phyloP scores from a whole-genome alignment of 2,329 filamentous ascomycete species.

The Aureobasidium sp. region DNA sequence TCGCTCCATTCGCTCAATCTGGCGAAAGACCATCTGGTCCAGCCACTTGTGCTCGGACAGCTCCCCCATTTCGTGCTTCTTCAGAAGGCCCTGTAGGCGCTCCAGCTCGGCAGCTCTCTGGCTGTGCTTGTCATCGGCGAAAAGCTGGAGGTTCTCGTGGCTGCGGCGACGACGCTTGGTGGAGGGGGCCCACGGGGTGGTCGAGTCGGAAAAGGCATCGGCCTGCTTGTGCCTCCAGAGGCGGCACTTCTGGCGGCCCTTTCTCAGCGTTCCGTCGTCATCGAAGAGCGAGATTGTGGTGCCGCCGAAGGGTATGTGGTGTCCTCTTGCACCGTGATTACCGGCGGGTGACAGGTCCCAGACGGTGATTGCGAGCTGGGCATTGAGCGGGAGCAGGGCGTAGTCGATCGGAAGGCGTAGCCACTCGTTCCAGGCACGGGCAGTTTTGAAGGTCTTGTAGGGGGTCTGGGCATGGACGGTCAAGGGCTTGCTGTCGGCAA shows the following conservation, averaged over 20 bases:
- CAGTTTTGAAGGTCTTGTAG: slow-evolving; percentile 81
- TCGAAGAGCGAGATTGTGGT: slow-evolving; percentile 93
- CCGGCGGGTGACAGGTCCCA: slow-evolving; percentile 89
- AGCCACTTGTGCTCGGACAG: slow-evolving; percentile 91
- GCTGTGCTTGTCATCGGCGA: slow-evolving; percentile 29
- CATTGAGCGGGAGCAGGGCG: slow-evolving; percentile 70
- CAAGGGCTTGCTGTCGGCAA: slow-evolving; percentile 90
- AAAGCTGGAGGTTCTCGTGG: slow-evolving; percentile 56
- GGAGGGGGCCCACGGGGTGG: slow-evolving; percentile 63
- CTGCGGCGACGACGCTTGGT: slow-evolving; percentile 45
- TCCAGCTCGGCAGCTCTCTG: slow-evolving; percentile 64
- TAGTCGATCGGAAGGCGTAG: slow-evolving; percentile 79
- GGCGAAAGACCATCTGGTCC: slow-evolving; percentile 86
- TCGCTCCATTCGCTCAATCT: slow-evolving; percentile 62
- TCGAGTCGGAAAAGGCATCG: slow-evolving; percentile 74
- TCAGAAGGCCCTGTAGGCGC: slow-evolving; percentile 80
- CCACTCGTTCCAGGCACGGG: slow-evolving; percentile 87
- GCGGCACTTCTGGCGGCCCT: slow-evolving; percentile 85
- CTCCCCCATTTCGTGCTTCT: slow-evolving; percentile 97
- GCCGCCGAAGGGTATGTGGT: slow-evolving; percentile 86
- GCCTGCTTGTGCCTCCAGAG: slow-evolving; percentile 75
- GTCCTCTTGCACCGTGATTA: slow-evolving; percentile 60
- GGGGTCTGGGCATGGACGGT: slow-evolving; percentile 87
- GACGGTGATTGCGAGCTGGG: slow-evolving; percentile 82
- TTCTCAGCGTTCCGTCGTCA: slow-evolving; percentile 80